These are phyloP conservation scores for Stereocaulon alpinum DNA, from an alignment of 495 filamentous ascomycete species.

Conservation along the genomic window DNA sequence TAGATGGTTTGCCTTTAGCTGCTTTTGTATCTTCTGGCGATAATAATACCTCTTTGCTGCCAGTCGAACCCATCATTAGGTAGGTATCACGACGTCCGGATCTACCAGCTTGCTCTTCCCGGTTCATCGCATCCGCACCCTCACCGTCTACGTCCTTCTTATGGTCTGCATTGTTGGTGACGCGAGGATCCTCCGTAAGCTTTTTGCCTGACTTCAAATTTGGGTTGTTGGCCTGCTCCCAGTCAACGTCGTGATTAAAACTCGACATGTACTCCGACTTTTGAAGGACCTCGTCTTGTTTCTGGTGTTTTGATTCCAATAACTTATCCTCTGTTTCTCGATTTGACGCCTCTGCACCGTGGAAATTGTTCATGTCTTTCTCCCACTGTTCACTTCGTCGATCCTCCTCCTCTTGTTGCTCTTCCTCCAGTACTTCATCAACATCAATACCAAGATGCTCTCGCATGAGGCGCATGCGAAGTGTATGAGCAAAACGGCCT, in stretches of 20 bases:
- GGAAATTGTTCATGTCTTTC: constrained; percentile 44
- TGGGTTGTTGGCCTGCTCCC: constrained; percentile 54
- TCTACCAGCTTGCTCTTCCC: constrained; percentile 42
- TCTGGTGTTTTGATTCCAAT: constrained; percentile 46
- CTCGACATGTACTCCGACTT: constrained; percentile 53
- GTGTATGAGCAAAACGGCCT: constrained; percentile 82
- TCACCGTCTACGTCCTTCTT: constrained; percentile 67
- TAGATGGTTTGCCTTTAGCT: constrained; percentile 32
- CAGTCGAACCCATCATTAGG: constrained; percentile 34
- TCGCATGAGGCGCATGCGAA: constrained; percentile 89
- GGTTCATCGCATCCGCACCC: constrained; percentile 59
- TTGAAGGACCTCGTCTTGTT: constrained; percentile 52
- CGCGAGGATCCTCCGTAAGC: constrained; percentile 50
- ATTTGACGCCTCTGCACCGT: constrained; percentile 31
- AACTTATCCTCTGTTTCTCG: constrained; percentile 38
- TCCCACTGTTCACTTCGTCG: constrained; percentile 26
- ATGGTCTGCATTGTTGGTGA: constrained; percentile 55
- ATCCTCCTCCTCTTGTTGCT: constrained; percentile 33
- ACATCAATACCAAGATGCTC: constrained; percentile 95
- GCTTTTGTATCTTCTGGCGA: constrained; percentile 18
- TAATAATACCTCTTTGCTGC: constrained; percentile 56
- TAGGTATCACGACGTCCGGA: constrained; percentile 57
- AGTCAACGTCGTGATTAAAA: constrained; percentile 78
- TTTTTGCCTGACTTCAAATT: constrained; percentile 50
- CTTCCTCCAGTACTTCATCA: constrained; percentile 79